Base-by-base conservation (phyloP, 345 rosid genomes). In the Mercurialis annua region DNA sequence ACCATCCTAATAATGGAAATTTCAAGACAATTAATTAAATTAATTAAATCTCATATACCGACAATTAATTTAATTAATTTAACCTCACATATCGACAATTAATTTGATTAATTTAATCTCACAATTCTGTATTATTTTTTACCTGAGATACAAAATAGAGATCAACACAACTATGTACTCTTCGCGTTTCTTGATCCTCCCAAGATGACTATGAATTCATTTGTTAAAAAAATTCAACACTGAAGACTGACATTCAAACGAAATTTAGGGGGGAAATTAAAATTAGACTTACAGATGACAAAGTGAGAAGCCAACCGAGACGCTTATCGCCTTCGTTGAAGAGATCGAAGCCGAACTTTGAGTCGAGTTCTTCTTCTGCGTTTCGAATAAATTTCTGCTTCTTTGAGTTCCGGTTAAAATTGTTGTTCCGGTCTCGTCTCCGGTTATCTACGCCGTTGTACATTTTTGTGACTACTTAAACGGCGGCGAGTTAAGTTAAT, bases 301-400 rank as follows among this genome's bases (percentile, higher is more conserved):
- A 86, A 30, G 84, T 90, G 61, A 93, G 98, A 24, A 93, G 76
- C 97, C 98, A 93, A 11, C 97, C 98, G 24, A 93, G 97, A 50
- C 93, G 97, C 24, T 82, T 89, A 24, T 89, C 96, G 17, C 98
- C 98, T 74, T 93, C 94, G 9, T 84, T 79, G 81, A 90, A 93
- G 50, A 93, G 79, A 80, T 82, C 92, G 75, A 85, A 90, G 59
- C 98, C 98, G 51, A 93, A 77, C 85, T 89, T 93, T 21, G 87
- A 69, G 81, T 87, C 94, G 30, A 89, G 90, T 80, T 89, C 89
- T 57, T 93, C 98, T 79, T 87, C 95, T 30, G 88, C 87, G 40
- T 64, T 86, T 24, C 86, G 94, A 55, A 86, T 70, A 43, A 82
- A 80, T 79, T 83, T 88, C 81, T 76, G 88, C 83, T 68, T 87